These are phyloP conservation scores for Xylariaceae sp. DNA, from an alignment of 2,329 filamentous ascomycete genomes.

Conservation along the genomic window DNA sequence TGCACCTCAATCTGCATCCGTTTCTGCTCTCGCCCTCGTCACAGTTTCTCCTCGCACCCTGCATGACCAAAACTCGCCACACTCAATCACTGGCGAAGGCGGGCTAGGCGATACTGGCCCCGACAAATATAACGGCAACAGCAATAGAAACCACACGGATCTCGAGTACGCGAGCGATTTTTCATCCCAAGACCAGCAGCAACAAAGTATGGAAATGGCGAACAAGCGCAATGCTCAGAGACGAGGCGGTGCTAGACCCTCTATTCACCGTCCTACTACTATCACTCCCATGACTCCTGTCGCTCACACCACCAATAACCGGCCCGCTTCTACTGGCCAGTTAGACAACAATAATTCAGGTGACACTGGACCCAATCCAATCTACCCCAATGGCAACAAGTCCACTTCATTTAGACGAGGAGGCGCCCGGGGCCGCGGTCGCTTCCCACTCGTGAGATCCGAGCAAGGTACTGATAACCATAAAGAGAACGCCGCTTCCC, in stretches of 20 bases:
- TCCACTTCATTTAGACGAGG: constrained; percentile 26
- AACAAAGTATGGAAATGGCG: constrained; percentile 32
- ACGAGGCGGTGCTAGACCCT: constrained; percentile 33
- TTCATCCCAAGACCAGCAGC: constrained; percentile 21
- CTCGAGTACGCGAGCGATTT: constrained; percentile 21
- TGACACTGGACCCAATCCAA: constrained; percentile 34
- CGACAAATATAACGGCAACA: background rate
- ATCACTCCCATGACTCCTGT: constrained; percentile 13
- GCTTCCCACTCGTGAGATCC: constrained; percentile 19
- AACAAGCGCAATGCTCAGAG: constrained; percentile 40
- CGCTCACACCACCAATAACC: constrained; percentile 18
- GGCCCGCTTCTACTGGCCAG: constrained; percentile 25
- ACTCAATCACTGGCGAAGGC: constrained; percentile 8
- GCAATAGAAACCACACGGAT: constrained; percentile 15
- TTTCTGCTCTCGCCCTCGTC: constrained; percentile 2
- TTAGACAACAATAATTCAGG: constrained; percentile 29
- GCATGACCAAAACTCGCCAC: constrained; percentile 17
- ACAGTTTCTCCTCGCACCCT: constrained; percentile 1
- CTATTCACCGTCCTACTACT: constrained; percentile 13
- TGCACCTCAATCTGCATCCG: constrained; percentile 7
- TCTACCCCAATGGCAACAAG: constrained; percentile 28
- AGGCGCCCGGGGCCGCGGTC: constrained; percentile 18
- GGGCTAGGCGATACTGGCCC: constrained; percentile 2
- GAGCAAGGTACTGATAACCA: constrained; percentile 11
- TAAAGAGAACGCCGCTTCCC: constrained; percentile 30